A percentile compares a stretch with the other conserved stretches of the same genome.
These are phyloP conservation scores for Crithidia sp. DNA, from an alignment of 208 protist species.

Conservation along the genomic window DNA sequence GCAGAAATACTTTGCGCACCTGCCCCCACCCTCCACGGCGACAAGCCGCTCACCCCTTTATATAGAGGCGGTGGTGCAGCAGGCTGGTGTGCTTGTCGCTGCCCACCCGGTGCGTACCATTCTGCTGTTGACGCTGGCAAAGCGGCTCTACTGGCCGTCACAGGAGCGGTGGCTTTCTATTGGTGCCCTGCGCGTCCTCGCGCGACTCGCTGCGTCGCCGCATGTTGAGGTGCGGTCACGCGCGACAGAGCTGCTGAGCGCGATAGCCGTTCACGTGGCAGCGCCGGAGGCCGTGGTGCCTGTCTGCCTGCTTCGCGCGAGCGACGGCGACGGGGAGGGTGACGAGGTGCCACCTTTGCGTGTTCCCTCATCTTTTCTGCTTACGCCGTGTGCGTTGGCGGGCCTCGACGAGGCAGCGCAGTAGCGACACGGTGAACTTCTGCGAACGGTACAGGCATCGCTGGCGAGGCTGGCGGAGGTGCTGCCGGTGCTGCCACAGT, in stretches of 20 bases:
- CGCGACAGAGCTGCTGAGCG: conserved; percentile 21
- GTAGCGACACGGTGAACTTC: conserved; percentile 3
- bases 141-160: conserved; percentile 24
- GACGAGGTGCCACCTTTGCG: no score
- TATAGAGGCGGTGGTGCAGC: conserved; percentile 24
- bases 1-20: not conserved
- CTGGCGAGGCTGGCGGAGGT: conserved; percentile 6
- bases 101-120: conserved; percentile 26
- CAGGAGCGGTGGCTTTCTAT: conserved; percentile 15
- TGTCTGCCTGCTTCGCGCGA: not conserved
- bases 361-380: conserved; percentile 4
- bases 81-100: conserved; percentile 19
- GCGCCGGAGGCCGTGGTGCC: conserved; percentile 5
- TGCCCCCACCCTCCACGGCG: not conserved
- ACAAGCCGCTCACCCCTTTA: conserved; percentile 15
- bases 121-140: conserved; percentile 18
- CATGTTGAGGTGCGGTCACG: conserved; percentile 24
- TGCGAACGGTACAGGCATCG: conserved; percentile 10
- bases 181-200: conserved; percentile 9
- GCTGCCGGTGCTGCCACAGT: conserved; percentile 15
- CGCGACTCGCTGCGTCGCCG: conserved; percentile 6
- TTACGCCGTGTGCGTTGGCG: not conserved
- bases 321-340: not conserved
- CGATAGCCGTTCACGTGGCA: conserved; percentile 12
- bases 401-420: conserved; percentile 1